Conservation (phyloP, 805 yeast genomes). For the Jamesozyma jinghongensis region DNA sequence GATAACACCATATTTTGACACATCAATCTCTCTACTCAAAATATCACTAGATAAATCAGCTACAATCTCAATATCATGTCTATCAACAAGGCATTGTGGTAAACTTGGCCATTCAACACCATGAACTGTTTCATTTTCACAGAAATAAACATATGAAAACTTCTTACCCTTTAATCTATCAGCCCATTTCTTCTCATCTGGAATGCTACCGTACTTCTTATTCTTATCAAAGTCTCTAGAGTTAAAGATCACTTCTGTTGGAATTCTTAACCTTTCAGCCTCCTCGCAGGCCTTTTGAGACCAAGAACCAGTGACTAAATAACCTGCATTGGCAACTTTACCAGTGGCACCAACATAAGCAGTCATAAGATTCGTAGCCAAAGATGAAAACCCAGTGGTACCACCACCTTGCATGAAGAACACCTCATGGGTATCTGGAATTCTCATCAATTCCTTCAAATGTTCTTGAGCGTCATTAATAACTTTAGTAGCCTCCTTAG, state of each 20-base stretch:
- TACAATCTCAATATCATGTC: slow-evolving; percentile 62
- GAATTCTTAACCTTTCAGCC: slow-evolving; percentile 73
- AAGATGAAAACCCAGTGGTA: slow-evolving; percentile 86
- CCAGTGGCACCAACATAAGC: slow-evolving; percentile 64
- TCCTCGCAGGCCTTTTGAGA: slow-evolving; percentile 82
- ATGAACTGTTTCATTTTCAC: slow-evolving; percentile 96
- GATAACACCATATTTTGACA: slow-evolving; percentile 75
- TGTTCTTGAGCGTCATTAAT: slow-evolving; percentile 68
- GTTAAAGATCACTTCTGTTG: slow-evolving; percentile 59
- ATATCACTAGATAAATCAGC: slow-evolving; percentile 95
- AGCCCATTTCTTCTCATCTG: slow-evolving; percentile 54
- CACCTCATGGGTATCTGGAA: slow-evolving; percentile 91
- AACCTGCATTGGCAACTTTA: slow-evolving; percentile 70
- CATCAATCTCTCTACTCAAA: slow-evolving; percentile 70
- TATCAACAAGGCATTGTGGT: slow-evolving; percentile 44
- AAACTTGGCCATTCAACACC: slow-evolving; percentile 72
- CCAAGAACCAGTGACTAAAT: slow-evolving; percentile 91
- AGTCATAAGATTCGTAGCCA: slow-evolving; percentile 75
- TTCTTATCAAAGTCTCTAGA: slow-evolving; percentile 40
- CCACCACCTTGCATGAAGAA: slow-evolving; percentile 98
- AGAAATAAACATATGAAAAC: slow-evolving; percentile 77
- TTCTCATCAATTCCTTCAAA: slow-evolving; percentile 51
- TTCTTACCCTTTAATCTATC: slow-evolving; percentile 38
- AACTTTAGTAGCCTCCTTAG: slow-evolving; percentile 67
- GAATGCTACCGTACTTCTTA: slow-evolving; percentile 60